Evolutionary conservation across 805 yeast species (phyloP).

Genomic region (Kodamaea kakaduensis): DNA sequence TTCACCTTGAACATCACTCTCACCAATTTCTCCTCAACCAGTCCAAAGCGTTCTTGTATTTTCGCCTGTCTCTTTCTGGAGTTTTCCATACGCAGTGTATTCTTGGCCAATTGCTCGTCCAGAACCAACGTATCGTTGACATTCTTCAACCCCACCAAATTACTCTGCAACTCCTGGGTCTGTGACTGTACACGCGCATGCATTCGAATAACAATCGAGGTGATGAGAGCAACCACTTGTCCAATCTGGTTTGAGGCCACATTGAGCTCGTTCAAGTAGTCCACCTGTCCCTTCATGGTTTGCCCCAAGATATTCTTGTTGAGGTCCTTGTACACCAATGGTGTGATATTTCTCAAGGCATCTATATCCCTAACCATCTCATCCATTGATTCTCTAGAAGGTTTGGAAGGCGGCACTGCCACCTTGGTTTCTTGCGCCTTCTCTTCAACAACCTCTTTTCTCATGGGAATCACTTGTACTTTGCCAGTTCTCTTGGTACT

Average conservation of each 20-base stretch:
- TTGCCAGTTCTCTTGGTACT: neutral
- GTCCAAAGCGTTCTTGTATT: constrained; percentile 18
- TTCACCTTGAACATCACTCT: constrained; percentile 21
- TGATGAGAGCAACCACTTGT: constrained; percentile 14
- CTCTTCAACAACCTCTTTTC: neutral
- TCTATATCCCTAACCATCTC: constrained; percentile 19
- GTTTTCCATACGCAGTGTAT: constrained; percentile 13
- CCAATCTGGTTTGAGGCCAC: constrained; percentile 16
- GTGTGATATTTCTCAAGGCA: constrained; percentile 1
- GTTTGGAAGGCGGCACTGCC: neutral
- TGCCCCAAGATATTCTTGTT: neutral
- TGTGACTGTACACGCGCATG: constrained; percentile 19
- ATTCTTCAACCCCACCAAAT: constrained; percentile 12
- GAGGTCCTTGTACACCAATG: neutral
- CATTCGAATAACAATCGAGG: constrained; percentile 18
- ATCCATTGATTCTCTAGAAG: constrained; percentile 15
- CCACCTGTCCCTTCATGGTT: neutral
- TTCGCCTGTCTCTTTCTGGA: constrained; percentile 19
- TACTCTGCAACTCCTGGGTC: constrained; percentile 21
- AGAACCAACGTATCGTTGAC: constrained; percentile 9
- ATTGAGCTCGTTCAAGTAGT: constrained; percentile 14
- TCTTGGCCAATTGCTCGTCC: constrained; percentile 11
- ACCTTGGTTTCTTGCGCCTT: neutral
- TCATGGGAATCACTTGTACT: neutral
- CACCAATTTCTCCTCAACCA: constrained; percentile 21